Evolutionary conservation across 148 eudicot genomes (phyloP), one percentile per base, ranked within the genome.

Genomic region (Camellia japonica): DNA sequence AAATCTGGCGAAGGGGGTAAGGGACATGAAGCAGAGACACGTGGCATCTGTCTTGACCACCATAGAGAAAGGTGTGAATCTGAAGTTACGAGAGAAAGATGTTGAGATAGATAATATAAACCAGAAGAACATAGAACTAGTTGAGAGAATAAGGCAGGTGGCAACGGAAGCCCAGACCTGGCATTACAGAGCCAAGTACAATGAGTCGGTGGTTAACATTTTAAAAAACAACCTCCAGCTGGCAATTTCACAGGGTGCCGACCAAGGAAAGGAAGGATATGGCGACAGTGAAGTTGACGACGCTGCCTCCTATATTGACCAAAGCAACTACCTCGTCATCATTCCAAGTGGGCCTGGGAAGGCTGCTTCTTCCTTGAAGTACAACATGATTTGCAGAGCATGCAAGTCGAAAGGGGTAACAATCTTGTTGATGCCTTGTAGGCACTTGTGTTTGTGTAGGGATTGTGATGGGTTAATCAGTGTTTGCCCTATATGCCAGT

Each of bases 251-350:
- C 89, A 84, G 81, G 94, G 93, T 38, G 83, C 76, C 58, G 92
- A 86, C 76, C 91, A 86, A 80, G 86, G 87, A 65, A 93, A 90
- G 82, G 97, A 94, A 90, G 97, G 95, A 43, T 87, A 83, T 63
- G 98, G 98, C 16, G 98, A 94, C 77, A 94, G 87, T 69, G 94
- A 93, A 73, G 82, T 88, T 0, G 95, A 93, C 54, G 97, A 94
- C 69, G 91, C 95, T 20, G 91, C 93, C 52, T 93, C 98, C 14
- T 88, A 85, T 80, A 81, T 90, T 7, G 88, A 88, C 66, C 92
- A 97, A 10, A 84, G 72, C 72, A 88, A 90, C 61, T 88, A 73
- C 74, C 89, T 88, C 2, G 62, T 81, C 2, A 69, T 81, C 0
- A 15, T 78, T 16, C 80, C 87, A 0, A 83, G 78, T 46, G 87